These are phyloP conservation scores for Ceratocystis harringtonii DNA, from an alignment of 2,329 filamentous ascomycete genomes.

Conservation along the genomic window DNA sequence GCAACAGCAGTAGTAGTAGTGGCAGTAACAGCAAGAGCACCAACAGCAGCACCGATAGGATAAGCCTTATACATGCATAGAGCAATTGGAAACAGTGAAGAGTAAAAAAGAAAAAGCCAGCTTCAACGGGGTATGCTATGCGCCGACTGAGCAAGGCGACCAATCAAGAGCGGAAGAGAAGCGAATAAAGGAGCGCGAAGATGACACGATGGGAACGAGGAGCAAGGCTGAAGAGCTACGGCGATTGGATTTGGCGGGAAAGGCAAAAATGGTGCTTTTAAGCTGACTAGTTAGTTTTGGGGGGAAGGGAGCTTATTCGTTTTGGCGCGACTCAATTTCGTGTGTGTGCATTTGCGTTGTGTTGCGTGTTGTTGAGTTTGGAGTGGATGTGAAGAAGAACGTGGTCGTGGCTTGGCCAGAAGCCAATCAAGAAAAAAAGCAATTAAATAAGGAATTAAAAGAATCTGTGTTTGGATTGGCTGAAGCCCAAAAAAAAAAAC, in stretches of 20 bases:
- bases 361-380: not conserved
- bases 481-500: not conserved
- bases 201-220: not conserved
- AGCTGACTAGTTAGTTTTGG: not conserved
- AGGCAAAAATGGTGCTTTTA: not conserved
- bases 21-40: conserved; percentile 4
- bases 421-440: not conserved
- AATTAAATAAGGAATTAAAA: not conserved
- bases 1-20: not conserved
- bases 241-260: not conserved
- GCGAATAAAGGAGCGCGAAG: not conserved
- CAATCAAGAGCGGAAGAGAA: not conserved
- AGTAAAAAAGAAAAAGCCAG: not conserved
- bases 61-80: conserved; percentile 12
- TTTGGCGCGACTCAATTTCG: not conserved
- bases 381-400: not conserved
- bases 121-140: not conserved
- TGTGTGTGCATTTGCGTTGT: not conserved
- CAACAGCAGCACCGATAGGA: not conserved
- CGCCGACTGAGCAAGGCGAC: conserved; percentile 5
- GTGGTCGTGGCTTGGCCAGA: not conserved
- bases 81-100: conserved; percentile 1
- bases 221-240: not conserved
- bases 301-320: not conserved
- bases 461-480: not conserved